Evolutionary conservation across 345 rosid species (phyloP).

Genomic region (Zanthoxylum bungeanum): DNA sequence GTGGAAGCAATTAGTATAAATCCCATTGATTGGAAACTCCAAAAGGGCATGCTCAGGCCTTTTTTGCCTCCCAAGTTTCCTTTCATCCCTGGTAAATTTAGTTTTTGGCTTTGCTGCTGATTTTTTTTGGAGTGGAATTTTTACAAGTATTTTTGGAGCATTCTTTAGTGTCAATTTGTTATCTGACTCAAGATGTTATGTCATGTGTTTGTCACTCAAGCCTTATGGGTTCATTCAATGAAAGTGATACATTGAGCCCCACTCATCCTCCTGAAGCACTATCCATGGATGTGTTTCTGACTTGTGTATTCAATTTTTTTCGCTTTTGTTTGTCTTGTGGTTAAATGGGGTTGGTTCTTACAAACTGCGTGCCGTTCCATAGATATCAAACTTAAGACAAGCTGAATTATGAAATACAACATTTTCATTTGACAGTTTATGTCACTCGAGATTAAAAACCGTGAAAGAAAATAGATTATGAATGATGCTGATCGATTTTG

Average conservation of each 20-base stretch:
- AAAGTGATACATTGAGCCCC: neutral
- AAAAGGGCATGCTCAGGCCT: constrained; percentile 61
- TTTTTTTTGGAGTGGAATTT: too few species aligned
- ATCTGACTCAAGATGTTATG: neutral
- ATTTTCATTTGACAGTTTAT: neutral
- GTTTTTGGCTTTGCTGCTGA: neutral
- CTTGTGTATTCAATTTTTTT: neutral
- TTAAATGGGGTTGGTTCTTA: neutral
- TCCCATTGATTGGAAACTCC: constrained; percentile 72
- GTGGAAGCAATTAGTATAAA: constrained; percentile 57
- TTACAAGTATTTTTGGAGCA: too few species aligned
- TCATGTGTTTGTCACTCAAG: neutral
- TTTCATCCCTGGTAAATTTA: constrained; percentile 53
- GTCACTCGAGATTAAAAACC: constrained; percentile 1
- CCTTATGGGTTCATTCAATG: neutral
- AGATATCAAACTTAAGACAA: neutral
- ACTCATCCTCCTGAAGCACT: neutral
- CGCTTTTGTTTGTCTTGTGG: neutral
- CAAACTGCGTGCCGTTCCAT: neutral
- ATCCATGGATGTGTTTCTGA: neutral
- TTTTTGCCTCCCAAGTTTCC: constrained; percentile 73
- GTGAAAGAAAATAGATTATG: neutral
- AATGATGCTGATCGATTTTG: neutral
- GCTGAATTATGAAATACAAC: neutral
- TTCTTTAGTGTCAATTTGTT: neutral